A percentile compares a stretch with the other conserved stretches of the same genome.
Evolutionary conservation across 371 early-diverging fungal genomes (phyloP).

Genomic region (Parasitella parasitica): DNA sequence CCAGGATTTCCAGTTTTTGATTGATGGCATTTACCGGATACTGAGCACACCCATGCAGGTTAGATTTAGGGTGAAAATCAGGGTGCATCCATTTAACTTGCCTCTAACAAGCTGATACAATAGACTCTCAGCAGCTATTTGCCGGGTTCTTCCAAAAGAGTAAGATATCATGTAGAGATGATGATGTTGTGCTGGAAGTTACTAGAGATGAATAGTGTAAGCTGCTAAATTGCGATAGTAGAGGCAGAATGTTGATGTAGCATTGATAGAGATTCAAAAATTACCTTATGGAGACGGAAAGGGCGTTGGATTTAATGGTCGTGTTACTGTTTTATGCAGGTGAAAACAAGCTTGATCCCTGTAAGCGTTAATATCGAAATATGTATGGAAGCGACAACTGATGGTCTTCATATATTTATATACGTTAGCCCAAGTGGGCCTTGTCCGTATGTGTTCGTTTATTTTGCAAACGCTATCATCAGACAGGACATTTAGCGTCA

Average conservation of each 20-base stretch:
- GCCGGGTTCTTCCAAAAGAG: constrained; percentile 66
- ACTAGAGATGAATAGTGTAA: constrained; percentile 67
- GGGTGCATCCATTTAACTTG: neutral
- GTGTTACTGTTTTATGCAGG: constrained; percentile 66
- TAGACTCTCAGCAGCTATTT: constrained; percentile 71
- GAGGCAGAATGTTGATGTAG: neutral
- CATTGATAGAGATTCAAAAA: constrained; percentile 58
- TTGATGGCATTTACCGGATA: constrained; percentile 69
- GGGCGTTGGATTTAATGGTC: constrained; percentile 65
- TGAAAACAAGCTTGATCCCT: constrained; percentile 62
- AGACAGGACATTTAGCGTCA: constrained; percentile 76
- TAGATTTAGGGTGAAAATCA: neutral
- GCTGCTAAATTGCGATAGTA: neutral
- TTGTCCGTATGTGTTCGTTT: constrained; percentile 79
- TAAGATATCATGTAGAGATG: constrained; percentile 60
- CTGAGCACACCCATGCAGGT: constrained; percentile 74
- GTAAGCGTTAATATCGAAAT: constrained; percentile 31
- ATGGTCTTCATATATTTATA: constrained; percentile 63
- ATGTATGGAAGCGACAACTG: constrained; percentile 46
- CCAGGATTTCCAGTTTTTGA: constrained; percentile 73
- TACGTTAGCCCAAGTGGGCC: constrained; percentile 66
- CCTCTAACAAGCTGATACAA: neutral
- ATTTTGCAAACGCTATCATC: constrained; percentile 83
- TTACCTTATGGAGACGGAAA: constrained; percentile 74
- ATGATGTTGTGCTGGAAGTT: constrained; percentile 78